Conservation (phyloP, 129 eudicot species). For the Logfia minima region DNA sequence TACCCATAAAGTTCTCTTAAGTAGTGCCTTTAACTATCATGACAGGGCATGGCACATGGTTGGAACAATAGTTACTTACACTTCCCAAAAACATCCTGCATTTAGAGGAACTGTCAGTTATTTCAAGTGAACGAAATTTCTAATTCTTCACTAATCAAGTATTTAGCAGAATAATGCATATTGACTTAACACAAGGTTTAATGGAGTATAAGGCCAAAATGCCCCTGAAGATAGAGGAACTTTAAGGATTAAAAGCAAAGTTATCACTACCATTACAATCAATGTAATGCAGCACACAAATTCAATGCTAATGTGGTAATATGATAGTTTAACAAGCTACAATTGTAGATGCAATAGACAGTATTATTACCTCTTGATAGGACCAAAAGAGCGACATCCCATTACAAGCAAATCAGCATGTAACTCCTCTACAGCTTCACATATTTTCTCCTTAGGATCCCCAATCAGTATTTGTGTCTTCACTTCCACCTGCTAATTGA, state of each 20-base stretch:
- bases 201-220: not conserved
- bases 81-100: conserved; percentile 87
- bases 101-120: not conserved
- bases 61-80: conserved; percentile 82
- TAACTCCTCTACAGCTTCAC: conserved; percentile 70
- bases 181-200: not conserved
- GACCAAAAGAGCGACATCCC: conserved; percentile 85
- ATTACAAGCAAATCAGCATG: conserved; percentile 77
- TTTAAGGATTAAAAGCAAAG: not conserved
- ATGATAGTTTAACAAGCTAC: not conserved
- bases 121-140: not conserved
- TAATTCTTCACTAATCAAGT: not conserved
- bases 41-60: conserved; percentile 68
- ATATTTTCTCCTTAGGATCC: conserved; percentile 77
- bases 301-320: not conserved
- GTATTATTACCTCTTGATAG: conserved; percentile 61
- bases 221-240: not conserved
- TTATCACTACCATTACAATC: not conserved
- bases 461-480: conserved; percentile 65
- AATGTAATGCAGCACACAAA: not conserved
- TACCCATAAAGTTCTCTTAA: conserved; percentile 20
- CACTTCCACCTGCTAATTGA: conserved; percentile 37
- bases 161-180: not conserved
- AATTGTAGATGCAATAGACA: conserved; percentile 18
- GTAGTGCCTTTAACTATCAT: conserved; percentile 60